These are phyloP conservation scores for Xylariaceae sp. DNA, from an alignment of 2,329 filamentous ascomycete species.

Conservation along the genomic window DNA sequence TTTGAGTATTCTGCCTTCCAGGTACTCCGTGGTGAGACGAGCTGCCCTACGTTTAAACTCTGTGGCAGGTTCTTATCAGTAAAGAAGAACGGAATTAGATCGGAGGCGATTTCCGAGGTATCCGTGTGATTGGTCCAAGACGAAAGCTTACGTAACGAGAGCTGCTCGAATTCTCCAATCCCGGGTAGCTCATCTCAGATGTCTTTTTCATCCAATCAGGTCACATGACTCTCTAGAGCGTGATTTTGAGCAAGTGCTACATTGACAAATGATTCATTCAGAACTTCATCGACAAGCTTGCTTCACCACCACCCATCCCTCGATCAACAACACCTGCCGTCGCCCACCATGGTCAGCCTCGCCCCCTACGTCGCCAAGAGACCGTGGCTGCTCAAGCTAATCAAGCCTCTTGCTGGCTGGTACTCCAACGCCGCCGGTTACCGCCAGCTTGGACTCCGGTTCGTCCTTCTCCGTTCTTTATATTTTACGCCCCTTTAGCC, in stretches of 20 bases:
- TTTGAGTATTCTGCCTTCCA: too few relatives aligned
- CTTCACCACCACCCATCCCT: constrained; percentile 15
- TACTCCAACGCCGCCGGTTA: constrained; percentile 88
- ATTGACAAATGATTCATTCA: neutral
- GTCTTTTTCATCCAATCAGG: neutral
- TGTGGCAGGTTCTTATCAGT: too few relatives aligned
- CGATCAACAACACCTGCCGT: constrained; percentile 23
- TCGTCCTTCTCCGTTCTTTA: constrained; percentile 30
- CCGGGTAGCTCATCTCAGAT: neutral
- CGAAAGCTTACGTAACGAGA: too few relatives aligned
- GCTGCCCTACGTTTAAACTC: too few relatives aligned
- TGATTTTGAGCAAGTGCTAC: constrained; percentile 12
- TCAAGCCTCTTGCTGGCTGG: constrained; percentile 82
- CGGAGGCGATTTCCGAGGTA: too few relatives aligned
- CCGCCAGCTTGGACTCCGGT: constrained; percentile 88
- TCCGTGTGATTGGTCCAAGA: too few relatives aligned
- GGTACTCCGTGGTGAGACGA: too few relatives aligned
- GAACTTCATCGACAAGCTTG: neutral
- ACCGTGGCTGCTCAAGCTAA: constrained; percentile 76
- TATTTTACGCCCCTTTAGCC: neutral
- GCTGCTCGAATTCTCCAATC: neutral
- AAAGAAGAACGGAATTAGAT: too few relatives aligned
- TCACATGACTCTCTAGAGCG: constrained; percentile 2
- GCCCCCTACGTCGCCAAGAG: constrained; percentile 75
- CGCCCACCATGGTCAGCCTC: constrained; percentile 54